These are phyloP conservation scores for Casuarina cunninghamiana DNA, from an alignment of 306 rosid genomes.

Conservation along the genomic window DNA sequence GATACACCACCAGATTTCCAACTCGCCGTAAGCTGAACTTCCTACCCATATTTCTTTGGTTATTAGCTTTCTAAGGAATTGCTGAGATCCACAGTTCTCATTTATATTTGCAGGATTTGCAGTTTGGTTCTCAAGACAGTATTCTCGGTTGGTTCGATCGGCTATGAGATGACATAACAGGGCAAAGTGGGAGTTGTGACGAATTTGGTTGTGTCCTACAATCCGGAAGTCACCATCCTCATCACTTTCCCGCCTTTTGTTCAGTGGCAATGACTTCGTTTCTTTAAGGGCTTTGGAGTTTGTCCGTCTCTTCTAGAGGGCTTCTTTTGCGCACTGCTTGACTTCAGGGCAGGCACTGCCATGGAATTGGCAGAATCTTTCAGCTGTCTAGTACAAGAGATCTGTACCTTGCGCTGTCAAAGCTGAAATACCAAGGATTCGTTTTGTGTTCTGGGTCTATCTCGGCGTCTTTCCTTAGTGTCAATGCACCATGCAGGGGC, in stretches of 20 bases:
- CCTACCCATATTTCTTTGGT: constrained; percentile 12
- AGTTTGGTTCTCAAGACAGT: constrained; percentile 73
- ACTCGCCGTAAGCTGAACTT: constrained; percentile 53
- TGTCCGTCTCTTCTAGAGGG: constrained; percentile 10
- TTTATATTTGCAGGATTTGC: constrained; percentile 54
- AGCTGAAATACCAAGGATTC: background rate
- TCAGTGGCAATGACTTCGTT: background rate
- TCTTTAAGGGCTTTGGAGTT: constrained; percentile 3
- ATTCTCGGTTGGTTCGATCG: constrained; percentile 55
- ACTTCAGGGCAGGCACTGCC: background rate
- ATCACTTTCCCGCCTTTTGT: background rate
- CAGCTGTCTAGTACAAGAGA: constrained; percentile 11
- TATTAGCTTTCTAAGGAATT: constrained; percentile 14
- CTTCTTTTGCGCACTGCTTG: constrained; percentile 1
- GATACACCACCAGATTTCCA: constrained; percentile 81
- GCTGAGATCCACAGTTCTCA: constrained; percentile 15
- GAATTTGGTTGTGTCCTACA: constrained; percentile 28
- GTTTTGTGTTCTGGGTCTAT: background rate
- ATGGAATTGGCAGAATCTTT: background rate
- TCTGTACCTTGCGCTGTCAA: background rate
- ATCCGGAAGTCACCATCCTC: background rate
- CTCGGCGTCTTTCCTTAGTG: background rate
- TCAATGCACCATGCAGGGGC: constrained; percentile 7
- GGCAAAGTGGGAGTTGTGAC: constrained; percentile 14
- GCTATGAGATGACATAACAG: constrained; percentile 30